Evolutionary conservation across 257 asterid species (phyloP), one percentile per base, ranked within the genome.

Genomic region (Galeopsis tetrahit): DNA sequence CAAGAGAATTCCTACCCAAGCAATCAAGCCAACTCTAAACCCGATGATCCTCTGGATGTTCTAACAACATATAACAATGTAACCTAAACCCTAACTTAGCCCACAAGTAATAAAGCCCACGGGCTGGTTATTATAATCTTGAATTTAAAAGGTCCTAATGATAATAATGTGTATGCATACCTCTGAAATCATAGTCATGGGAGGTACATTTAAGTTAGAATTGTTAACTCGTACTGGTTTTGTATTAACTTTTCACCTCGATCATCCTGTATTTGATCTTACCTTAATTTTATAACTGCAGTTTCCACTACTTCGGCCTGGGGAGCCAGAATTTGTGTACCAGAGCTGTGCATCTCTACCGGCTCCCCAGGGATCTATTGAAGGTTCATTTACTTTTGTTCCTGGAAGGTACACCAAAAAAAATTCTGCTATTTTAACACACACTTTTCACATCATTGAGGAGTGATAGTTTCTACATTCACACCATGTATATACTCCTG

Each of bases 381-480:
- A 91, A 82, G 99, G 99, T 60, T 79, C 77, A 70, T 89, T 91
- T 76, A 94, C 95, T 76, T 91, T 87, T 76, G 89, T 94, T 57
- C 97, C 99, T 58, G 99, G 99, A 78, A 88, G 97, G 98, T 93
- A 91, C 38, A 59, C 48, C 14, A 5, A 31, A 44, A 31, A 53
- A 31, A 68, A 44, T 31, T 74, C 38, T 57, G 64, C 63, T 61
- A 10, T 62, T 58, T 40, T 14, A 31, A 40, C 51, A 36, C 52
- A 42, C 63, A 36, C 67, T 11, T 59, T 49, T 43, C 42, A 65
- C 32, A 6, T 4, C 44, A 46, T 46, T 46, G 59, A 21, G 52
- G 38, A 40, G 5, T 44, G 31, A 11, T 59, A 31, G 48, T 73
- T 48, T 56, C 35, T 28, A 6, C 55, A 38, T 69, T 15, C 21